Conservation (phyloP, 1,284 basidiomycete species). For the Athelia sp. region DNA sequence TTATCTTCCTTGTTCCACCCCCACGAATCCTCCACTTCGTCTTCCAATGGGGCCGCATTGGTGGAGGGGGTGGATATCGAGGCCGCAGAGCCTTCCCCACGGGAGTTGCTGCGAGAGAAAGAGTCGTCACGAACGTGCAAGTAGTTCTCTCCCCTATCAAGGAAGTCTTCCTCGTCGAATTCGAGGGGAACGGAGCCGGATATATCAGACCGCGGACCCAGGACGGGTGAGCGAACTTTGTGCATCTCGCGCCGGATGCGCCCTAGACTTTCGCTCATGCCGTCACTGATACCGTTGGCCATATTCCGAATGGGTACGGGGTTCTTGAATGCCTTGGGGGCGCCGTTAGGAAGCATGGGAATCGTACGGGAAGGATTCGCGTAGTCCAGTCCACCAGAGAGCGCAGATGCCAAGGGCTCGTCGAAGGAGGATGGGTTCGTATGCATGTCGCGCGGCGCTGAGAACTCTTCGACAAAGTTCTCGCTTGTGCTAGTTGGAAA, state of each 20-base stretch:
- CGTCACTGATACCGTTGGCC: constrained; percentile 44
- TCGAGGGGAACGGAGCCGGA: constrained; percentile 47
- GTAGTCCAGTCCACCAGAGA: constrained; percentile 60
- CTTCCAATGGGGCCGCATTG: constrained; percentile 7
- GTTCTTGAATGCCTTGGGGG: constrained; percentile 39
- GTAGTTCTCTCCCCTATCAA: constrained; percentile 6
- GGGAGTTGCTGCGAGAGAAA: constrained; percentile 1
- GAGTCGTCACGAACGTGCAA: constrained; percentile 6
- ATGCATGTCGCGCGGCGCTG: constrained; percentile 32
- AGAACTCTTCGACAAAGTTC: constrained; percentile 51
- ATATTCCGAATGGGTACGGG: constrained; percentile 55
- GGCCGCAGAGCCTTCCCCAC: constrained; percentile 11
- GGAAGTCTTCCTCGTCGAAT: constrained; percentile 69
- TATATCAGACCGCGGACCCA: constrained; percentile 20
- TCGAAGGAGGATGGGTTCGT: constrained; percentile 60
- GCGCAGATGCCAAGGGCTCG: constrained; percentile 70
- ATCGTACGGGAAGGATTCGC: constrained; percentile 40
- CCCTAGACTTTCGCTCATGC: constrained; percentile 52
- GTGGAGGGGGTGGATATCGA: background rate
- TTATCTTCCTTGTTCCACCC: constrained; percentile 52
- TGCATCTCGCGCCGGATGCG: constrained; percentile 50
- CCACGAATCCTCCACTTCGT: constrained; percentile 35
- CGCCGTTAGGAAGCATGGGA: constrained; percentile 77
- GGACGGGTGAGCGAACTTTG: constrained; percentile 28
- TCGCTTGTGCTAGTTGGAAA: constrained; percentile 35